A percentile compares a stretch with the other conserved stretches of the same genome.
These are phyloP conservation scores for Fusarium anthophilum DNA, from an alignment of 2,329 filamentous ascomycete species.

Conservation along the genomic window DNA sequence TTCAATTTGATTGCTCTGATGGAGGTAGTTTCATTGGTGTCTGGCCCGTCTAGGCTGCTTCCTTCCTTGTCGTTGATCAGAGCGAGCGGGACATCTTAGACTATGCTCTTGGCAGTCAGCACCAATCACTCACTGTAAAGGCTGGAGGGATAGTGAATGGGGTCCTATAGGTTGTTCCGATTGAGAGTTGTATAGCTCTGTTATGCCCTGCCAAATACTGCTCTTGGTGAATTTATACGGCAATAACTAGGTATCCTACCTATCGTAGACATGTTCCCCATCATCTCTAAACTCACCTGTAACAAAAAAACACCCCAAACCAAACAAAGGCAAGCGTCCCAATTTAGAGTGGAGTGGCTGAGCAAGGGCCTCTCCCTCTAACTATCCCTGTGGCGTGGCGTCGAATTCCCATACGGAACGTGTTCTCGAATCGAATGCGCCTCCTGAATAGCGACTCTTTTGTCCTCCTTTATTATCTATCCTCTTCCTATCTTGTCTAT, in stretches of 20 bases:
- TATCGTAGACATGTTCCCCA: background rate
- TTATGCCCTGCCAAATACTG: background rate
- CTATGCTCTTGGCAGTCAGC: background rate
- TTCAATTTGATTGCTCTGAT: background rate
- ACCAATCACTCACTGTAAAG: background rate
- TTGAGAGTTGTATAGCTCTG: background rate
- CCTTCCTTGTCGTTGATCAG: background rate
- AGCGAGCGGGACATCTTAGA: background rate
- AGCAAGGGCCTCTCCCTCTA: slow-evolving; percentile 8
- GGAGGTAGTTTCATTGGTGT: background rate
- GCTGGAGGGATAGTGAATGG: background rate
- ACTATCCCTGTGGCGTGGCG: slow-evolving; percentile 19
- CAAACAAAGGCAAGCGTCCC: slow-evolving; percentile 17
- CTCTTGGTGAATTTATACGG: background rate
- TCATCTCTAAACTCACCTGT: background rate
- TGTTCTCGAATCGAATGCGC: slow-evolving; percentile 35
- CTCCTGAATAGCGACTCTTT: slow-evolving; percentile 29
- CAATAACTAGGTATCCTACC: background rate
- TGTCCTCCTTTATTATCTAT: slow-evolving; percentile 23
- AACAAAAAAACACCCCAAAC: slow-evolving; percentile 3
- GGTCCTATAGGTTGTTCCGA: too few relatives aligned
- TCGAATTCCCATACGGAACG: slow-evolving; percentile 31
- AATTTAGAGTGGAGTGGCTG: slow-evolving; percentile 28
- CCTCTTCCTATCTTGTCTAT: slow-evolving; percentile 2
- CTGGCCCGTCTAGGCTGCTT: background rate